Percentiles rank a stretch among this genome's conserved stretches.
These are phyloP conservation scores for Pleurotus eryngii DNA, from an alignment of 768 basidiomycete genomes.

Conservation along the genomic window DNA sequence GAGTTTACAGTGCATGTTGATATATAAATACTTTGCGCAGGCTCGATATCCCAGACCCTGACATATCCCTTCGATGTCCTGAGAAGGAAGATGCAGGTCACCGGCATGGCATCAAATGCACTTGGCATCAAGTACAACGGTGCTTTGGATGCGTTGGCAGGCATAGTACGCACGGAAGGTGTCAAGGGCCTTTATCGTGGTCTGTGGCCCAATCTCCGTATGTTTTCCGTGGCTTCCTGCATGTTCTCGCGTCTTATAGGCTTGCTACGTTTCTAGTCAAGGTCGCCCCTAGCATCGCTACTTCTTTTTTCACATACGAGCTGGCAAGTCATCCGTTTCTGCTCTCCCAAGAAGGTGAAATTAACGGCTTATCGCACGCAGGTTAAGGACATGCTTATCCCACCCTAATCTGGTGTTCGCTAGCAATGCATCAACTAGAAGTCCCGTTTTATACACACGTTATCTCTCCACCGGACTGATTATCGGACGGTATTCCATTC, in stretches of 20 bases:
- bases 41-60: slow-evolving; percentile 89
- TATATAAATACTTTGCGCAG: slow-evolving; percentile 29
- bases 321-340: slow-evolving; percentile 32
- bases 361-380: neutral
- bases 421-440: neutral
- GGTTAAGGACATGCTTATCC: slow-evolving; percentile 38
- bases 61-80: slow-evolving; percentile 97
- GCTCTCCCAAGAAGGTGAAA: neutral
- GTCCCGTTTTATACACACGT: neutral
- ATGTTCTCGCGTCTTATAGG: slow-evolving; percentile 6
- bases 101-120: slow-evolving; percentile 64
- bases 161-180: slow-evolving; percentile 74
- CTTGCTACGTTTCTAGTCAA: slow-evolving; percentile 52
- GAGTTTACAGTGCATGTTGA: neutral
- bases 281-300: slow-evolving; percentile 88
- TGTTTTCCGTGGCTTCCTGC: slow-evolving; percentile 28
- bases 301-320: slow-evolving; percentile 83
- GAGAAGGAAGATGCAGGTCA: slow-evolving; percentile 93
- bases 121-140: slow-evolving; percentile 70
- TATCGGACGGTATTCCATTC: neutral
- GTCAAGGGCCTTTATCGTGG: slow-evolving; percentile 77
- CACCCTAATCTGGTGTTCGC: slow-evolving; percentile 19
- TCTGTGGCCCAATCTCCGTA: slow-evolving; percentile 85
- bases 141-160: slow-evolving; percentile 72
- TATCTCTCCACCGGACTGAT: neutral